A percentile compares a stretch with the other conserved stretches of the same genome.
Evolutionary conservation across 768 basidiomycete genomes (phyloP).

Genomic region (Mycena amicta): DNA sequence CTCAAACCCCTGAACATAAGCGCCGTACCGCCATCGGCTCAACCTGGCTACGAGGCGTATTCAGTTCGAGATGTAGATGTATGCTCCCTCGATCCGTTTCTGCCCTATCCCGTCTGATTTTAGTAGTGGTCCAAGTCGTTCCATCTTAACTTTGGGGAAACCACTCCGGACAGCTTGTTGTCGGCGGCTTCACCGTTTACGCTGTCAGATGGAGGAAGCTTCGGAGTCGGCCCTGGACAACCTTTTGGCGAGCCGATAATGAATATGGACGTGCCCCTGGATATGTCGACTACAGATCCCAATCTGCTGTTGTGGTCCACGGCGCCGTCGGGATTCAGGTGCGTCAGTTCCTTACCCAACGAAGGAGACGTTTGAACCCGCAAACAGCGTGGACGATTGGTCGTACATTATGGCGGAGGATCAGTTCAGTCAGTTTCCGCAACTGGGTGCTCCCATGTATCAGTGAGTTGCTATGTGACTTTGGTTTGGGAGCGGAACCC

Average conservation of each 20-base stretch:
- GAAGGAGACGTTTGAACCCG: no score
- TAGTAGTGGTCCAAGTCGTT: background rate
- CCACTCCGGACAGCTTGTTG: background rate
- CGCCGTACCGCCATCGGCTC: conserved; percentile 4
- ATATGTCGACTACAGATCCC: no score
- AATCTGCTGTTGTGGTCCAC: conserved; percentile 12
- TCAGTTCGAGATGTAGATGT: background rate
- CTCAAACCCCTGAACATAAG: background rate
- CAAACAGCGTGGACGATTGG: conserved; percentile 19
- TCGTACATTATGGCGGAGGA: conserved; percentile 9
- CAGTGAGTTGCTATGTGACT: background rate
- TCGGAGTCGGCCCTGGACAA: background rate
- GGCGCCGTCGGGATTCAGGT: conserved; percentile 4
- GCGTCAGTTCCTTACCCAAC: no score
- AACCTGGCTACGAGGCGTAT: conserved; percentile 4
- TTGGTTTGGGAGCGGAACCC: background rate
- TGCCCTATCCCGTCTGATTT: background rate
- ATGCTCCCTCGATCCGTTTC: background rate
- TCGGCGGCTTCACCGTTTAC: background rate
- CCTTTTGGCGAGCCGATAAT: background rate
- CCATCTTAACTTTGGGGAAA: background rate
- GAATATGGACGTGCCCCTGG: background rate
- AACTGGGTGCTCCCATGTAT: background rate
- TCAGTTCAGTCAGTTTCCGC: background rate
- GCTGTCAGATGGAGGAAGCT: background rate